Conservation (phyloP, 306 rosid species). For the Abrus pulchellus region DNA sequence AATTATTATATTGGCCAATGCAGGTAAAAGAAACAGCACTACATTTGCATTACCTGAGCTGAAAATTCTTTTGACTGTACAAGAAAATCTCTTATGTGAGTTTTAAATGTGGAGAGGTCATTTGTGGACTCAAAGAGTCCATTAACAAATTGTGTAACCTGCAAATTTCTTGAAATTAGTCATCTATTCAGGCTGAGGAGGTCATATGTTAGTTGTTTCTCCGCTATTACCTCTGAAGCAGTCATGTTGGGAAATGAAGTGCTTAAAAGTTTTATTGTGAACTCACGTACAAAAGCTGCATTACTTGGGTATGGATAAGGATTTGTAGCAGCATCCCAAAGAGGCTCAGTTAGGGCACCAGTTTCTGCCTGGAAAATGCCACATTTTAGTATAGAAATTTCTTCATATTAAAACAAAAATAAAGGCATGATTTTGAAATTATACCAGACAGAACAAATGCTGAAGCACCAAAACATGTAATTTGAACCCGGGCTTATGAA, state of each 20-base stretch:
- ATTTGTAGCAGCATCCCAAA: constrained; percentile 83
- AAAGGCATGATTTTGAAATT: constrained; percentile 18
- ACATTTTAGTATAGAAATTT: constrained; percentile 11
- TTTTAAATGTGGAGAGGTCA: constrained; percentile 58
- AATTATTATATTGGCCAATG: neutral
- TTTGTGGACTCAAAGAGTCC: constrained; percentile 83
- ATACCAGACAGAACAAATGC: constrained; percentile 91
- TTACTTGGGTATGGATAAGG: constrained; percentile 78
- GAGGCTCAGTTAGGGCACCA: constrained; percentile 84
- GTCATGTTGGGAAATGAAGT: constrained; percentile 98
- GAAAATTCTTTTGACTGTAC: constrained; percentile 97
- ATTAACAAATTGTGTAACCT: constrained; percentile 94
- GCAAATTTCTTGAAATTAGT: constrained; percentile 48
- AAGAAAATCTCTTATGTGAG: constrained; percentile 89
- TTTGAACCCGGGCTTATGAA: constrained; percentile 99
- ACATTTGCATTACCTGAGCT: constrained; percentile 74
- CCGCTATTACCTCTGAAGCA: constrained; percentile 70
- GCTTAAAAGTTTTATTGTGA: constrained; percentile 89
- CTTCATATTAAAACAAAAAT: neutral
- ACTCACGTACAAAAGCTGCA: constrained; percentile 80
- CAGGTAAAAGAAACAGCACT: neutral
- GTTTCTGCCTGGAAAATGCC: constrained; percentile 69
- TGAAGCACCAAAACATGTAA: constrained; percentile 96
- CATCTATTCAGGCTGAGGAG: neutral
- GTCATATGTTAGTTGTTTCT: constrained; percentile 4